Evolutionary conservation across 371 early-diverging fungal species (phyloP).

Genomic region (Dichotomocladium elegans): DNA sequence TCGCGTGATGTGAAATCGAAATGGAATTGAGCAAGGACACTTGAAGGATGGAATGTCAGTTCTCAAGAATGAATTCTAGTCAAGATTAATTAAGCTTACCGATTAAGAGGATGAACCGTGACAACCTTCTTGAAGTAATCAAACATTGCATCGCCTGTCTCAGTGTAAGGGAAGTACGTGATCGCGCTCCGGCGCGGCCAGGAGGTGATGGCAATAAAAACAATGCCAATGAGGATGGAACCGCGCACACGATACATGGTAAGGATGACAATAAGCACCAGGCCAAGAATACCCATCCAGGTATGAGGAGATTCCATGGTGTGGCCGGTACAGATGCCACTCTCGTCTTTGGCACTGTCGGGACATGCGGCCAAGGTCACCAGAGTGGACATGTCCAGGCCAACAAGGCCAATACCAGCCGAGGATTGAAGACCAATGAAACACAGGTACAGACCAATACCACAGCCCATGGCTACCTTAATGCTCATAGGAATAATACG

Average conservation of each 20-base stretch:
- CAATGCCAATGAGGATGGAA: constrained; percentile 67
- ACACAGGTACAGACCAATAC: constrained; percentile 73
- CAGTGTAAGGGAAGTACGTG: constrained; percentile 73
- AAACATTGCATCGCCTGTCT: constrained; percentile 59
- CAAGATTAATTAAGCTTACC: constrained; percentile 3
- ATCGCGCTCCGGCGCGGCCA: constrained; percentile 62
- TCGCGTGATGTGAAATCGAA: constrained; percentile 60
- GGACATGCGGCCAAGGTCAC: constrained; percentile 68
- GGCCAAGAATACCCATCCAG: constrained; percentile 74
- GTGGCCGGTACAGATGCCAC: constrained; percentile 49
- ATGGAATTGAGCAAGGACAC: constrained; percentile 58
- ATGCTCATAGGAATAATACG: constrained; percentile 68
- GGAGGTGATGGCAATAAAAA: constrained; percentile 65
- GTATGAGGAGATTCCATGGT: constrained; percentile 66
- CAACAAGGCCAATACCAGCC: constrained; percentile 75
- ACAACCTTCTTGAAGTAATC: constrained; percentile 72
- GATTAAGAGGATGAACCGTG: constrained; percentile 55
- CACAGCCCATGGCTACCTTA: constrained; percentile 71
- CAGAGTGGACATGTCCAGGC: constrained; percentile 54
- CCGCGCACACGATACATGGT: constrained; percentile 67
- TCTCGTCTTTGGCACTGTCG: constrained; percentile 38
- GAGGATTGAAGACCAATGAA: constrained; percentile 75
- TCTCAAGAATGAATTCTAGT: neutral
- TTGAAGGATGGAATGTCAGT: neutral
- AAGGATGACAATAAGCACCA: constrained; percentile 64